phyloP scores from a whole-genome alignment of 2,329 filamentous ascomycete species.

The Cyphellophora europaea region DNA sequence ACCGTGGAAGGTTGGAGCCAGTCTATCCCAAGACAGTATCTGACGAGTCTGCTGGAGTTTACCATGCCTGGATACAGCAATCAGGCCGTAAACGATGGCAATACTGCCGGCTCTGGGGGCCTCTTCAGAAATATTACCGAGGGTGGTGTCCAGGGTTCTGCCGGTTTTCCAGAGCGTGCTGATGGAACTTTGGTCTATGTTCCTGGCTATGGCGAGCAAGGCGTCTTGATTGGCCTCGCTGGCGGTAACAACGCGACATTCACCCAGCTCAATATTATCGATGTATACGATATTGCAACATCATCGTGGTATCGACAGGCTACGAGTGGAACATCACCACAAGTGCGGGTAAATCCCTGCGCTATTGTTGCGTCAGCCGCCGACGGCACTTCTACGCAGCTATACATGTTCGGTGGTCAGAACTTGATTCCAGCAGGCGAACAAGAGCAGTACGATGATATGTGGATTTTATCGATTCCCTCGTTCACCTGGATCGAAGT shows the following conservation, averaged over 20 bases:
- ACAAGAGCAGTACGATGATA: conserved; percentile 57
- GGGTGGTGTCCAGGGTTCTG: conserved; percentile 56
- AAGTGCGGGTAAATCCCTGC: conserved; percentile 56
- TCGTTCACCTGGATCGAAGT: conserved; percentile 72
- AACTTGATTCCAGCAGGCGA: conserved; percentile 54
- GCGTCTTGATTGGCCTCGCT: conserved; percentile 67
- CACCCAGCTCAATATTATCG: conserved; percentile 61
- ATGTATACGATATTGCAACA: conserved; percentile 69
- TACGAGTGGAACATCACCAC: conserved; percentile 51
- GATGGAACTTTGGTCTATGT: conserved; percentile 67
- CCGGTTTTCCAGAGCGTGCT: conserved; percentile 62
- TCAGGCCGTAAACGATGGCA: conserved; percentile 45
- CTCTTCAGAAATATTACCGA: conserved; percentile 66
- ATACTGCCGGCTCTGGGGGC: conserved; percentile 52
- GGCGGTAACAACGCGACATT: conserved; percentile 63
- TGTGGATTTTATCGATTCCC: conserved; percentile 72
- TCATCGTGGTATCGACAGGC: conserved; percentile 66
- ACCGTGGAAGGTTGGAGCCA: conserved; percentile 61
- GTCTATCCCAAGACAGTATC: conserved; percentile 53
- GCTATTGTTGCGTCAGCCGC: conserved; percentile 64
- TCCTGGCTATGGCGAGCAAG: conserved; percentile 65
- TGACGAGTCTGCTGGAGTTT: conserved; percentile 67
- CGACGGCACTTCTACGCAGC: conserved; percentile 65
- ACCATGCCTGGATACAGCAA: conserved; percentile 64
- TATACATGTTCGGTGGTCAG: conserved; percentile 72